A percentile compares a stretch with the other conserved stretches of the same genome.
Evolutionary conservation across 2,329 filamentous ascomycete species (phyloP).

Genomic region (Colletotrichum incanum): DNA sequence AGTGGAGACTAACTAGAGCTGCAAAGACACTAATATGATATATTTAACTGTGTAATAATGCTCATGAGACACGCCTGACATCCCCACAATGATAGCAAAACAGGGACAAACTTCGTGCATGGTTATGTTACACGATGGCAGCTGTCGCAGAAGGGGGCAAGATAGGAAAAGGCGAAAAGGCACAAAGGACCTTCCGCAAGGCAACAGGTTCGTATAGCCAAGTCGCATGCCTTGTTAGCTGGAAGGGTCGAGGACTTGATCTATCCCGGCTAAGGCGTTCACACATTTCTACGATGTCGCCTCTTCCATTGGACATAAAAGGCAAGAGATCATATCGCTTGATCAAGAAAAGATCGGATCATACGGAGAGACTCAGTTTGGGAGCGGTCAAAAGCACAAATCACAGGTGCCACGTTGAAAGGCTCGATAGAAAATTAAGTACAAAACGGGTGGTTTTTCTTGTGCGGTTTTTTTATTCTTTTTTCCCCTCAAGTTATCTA

Average conservation of each 20-base stretch:
- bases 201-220: neutral
- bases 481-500: conserved; percentile 1
- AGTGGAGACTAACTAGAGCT: neutral
- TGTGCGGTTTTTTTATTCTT: too few species aligned
- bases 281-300: neutral
- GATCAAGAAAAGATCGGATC: neutral
- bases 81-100: neutral
- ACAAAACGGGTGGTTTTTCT: neutral
- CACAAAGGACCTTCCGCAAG: neutral
- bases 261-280: neutral
- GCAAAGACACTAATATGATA: neutral
- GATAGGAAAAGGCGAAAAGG: neutral
- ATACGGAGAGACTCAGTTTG: neutral
- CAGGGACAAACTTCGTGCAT: neutral
- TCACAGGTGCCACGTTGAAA: neutral
- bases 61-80: too few species aligned
- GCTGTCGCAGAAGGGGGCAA: neutral
- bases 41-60: neutral
- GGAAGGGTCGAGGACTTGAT: neutral
- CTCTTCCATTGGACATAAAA: too few species aligned
- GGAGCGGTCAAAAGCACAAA: neutral
- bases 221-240: neutral
- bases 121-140: neutral
- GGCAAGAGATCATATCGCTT: neutral
- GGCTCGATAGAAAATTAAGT: neutral